These are phyloP conservation scores for Leccinum sublutescens DNA, from an alignment of 768 basidiomycete genomes.

Conservation along the genomic window DNA sequence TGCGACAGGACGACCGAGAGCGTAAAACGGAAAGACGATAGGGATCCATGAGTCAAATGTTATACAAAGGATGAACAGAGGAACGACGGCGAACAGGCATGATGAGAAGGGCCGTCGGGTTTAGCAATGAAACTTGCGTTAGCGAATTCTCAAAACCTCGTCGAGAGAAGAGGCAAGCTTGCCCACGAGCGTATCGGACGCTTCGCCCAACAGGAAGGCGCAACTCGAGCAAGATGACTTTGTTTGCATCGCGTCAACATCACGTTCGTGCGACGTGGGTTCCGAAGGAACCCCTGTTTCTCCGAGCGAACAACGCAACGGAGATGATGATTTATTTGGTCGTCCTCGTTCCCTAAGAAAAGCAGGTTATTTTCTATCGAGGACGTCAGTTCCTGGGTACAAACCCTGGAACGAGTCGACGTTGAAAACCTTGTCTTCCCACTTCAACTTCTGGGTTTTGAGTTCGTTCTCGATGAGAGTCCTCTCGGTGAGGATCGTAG, in stretches of 20 bases:
- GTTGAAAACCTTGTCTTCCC: conserved; percentile 71
- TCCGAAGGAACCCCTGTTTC: conserved; percentile 68
- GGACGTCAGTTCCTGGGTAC: conserved; percentile 7
- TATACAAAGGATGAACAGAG: neutral
- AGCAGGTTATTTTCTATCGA: conserved; percentile 10
- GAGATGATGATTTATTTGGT: conserved; percentile 74
- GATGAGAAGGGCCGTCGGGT: neutral
- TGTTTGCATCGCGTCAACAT: conserved; percentile 78
- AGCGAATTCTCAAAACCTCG: neutral
- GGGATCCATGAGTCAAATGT: neutral
- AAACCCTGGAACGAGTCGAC: conserved; percentile 83
- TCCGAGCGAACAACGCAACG: conserved; percentile 58
- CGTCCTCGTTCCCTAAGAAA: conserved; percentile 72
- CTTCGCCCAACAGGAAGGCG: conserved; percentile 18
- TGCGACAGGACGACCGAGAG: neutral
- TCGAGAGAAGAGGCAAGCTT: conserved; percentile 16
- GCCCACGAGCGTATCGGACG: conserved; percentile 26
- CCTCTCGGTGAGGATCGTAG: conserved; percentile 64
- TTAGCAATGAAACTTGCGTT: neutral
- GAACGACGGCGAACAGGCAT: conserved; percentile 5
- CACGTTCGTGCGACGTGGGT: conserved; percentile 71
- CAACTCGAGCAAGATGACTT: conserved; percentile 61
- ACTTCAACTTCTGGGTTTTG: conserved; percentile 43
- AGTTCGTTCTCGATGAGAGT: conserved; percentile 54
- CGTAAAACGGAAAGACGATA: conserved; percentile 4